These are phyloP conservation scores for Hymenochaete sp. DNA, from an alignment of 1,284 basidiomycete genomes.

Conservation along the genomic window DNA sequence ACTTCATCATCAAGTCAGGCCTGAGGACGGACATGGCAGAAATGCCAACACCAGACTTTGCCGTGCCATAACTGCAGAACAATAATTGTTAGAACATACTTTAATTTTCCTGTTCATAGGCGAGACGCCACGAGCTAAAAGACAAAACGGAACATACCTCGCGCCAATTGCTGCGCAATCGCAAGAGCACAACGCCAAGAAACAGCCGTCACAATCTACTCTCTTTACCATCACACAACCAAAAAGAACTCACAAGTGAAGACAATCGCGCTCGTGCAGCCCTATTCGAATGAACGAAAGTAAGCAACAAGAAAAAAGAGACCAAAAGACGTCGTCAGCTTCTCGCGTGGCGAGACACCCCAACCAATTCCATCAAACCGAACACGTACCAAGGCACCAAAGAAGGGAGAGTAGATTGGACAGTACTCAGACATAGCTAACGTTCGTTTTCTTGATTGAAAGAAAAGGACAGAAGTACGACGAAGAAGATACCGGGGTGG, in stretches of 20 bases:
- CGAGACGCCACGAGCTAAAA: conserved; percentile 14
- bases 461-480: no score
- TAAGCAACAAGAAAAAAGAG: neutral
- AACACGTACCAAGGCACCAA: conserved; percentile 82
- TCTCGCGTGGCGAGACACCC: conserved; percentile 12
- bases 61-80: conserved; percentile 74
- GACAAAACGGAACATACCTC: conserved; percentile 50
- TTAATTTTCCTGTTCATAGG: conserved; percentile 2
- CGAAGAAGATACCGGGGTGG: no score
- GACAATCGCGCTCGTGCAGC: conserved; percentile 93
- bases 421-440: conserved; percentile 91
- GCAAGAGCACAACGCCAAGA: no score
- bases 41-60: conserved; percentile 98
- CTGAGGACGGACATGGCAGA: conserved; percentile 96
- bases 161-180: conserved; percentile 54
- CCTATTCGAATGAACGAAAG: conserved; percentile 37
- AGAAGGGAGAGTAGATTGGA: conserved; percentile 95
- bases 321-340: neutral
- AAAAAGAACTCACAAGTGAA: conserved; percentile 77
- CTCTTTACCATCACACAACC: neutral
- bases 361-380: neutral
- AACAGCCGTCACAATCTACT: no score
- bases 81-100: no score
- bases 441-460: no score
- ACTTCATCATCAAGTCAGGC: conserved; percentile 94